Evolutionary conservation across 1,284 basidiomycete species (phyloP).

Genomic region (Rhodotorula sp.): DNA sequence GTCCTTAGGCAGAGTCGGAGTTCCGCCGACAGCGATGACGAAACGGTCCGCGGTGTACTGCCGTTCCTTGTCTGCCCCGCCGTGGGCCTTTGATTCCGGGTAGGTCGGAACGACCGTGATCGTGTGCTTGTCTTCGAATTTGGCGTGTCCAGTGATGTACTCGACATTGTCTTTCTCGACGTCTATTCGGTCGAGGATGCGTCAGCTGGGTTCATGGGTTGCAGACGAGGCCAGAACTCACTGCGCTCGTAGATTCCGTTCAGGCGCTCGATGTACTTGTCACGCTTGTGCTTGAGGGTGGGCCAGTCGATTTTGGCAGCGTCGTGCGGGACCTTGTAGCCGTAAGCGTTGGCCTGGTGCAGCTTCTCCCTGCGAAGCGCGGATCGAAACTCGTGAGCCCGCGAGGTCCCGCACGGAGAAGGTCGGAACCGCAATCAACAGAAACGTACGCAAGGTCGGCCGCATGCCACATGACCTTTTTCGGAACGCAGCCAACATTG

Average conservation of each 20-base stretch:
- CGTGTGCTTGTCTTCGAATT: conserved; percentile 55
- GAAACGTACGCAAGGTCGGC: conserved; percentile 65
- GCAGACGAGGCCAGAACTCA: neutral
- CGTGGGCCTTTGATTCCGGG: conserved; percentile 36
- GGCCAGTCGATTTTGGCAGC: conserved; percentile 74
- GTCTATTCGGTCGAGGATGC: too few species aligned
- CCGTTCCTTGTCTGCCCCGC: conserved; percentile 39
- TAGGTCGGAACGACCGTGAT: conserved; percentile 41
- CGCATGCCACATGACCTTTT: conserved; percentile 92
- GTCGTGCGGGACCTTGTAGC: conserved; percentile 57
- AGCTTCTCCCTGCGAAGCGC: conserved; percentile 63
- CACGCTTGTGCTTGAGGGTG: conserved; percentile 86
- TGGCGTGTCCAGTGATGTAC: conserved; percentile 76
- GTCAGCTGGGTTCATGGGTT: neutral
- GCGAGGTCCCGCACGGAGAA: too few species aligned
- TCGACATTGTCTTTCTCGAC: conserved; percentile 86
- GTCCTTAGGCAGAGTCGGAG: conserved; percentile 76
- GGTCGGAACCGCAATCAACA: neutral
- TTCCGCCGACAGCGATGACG: conserved; percentile 81
- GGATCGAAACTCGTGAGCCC: neutral
- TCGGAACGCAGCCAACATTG: conserved; percentile 63
- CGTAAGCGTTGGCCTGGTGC: conserved; percentile 69
- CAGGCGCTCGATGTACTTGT: conserved; percentile 86
- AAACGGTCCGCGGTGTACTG: conserved; percentile 62
- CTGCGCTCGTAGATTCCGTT: conserved; percentile 76